These are phyloP conservation scores for Paramecium sonneborni DNA, from an alignment of 73 alveolate genomes.

Conservation along the genomic window DNA sequence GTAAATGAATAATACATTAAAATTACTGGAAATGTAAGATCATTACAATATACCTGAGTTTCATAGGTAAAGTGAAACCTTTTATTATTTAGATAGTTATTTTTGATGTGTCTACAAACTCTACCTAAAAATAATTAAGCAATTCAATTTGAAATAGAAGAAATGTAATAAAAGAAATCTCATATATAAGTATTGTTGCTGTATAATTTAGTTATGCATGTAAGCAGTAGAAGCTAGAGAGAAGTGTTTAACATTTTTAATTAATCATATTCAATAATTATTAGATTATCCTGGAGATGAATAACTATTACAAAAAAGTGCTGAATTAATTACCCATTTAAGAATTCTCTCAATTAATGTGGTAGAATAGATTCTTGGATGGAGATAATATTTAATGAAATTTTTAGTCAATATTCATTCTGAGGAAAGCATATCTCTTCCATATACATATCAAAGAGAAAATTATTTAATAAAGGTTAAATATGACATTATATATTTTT, in stretches of 20 bases:
- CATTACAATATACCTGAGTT: neutral
- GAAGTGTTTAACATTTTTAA: neutral
- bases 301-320: neutral
- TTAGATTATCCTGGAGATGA: neutral
- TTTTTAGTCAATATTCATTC: neutral
- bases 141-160: constrained; percentile 36
- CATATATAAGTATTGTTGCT: neutral
- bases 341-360: constrained; percentile 22
- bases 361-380: neutral
- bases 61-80: neutral
- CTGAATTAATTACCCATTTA: constrained; percentile 33
- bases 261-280: neutral
- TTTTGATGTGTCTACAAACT: neutral
- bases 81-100: neutral
- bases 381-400: constrained; percentile 43
- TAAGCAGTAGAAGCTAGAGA: constrained; percentile 20
- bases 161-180: constrained; percentile 22
- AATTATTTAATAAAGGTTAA: neutral
- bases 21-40: neutral
- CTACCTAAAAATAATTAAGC: constrained; percentile 12
- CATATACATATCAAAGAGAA: neutral
- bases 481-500: neutral
- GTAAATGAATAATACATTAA: neutral
- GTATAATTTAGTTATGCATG: neutral
- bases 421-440: neutral